A percentile compares a stretch with the other conserved stretches of the same genome.
Evolutionary conservation across 305 asterid genomes (phyloP).

Genomic region (Solanum aculeatissimum): DNA sequence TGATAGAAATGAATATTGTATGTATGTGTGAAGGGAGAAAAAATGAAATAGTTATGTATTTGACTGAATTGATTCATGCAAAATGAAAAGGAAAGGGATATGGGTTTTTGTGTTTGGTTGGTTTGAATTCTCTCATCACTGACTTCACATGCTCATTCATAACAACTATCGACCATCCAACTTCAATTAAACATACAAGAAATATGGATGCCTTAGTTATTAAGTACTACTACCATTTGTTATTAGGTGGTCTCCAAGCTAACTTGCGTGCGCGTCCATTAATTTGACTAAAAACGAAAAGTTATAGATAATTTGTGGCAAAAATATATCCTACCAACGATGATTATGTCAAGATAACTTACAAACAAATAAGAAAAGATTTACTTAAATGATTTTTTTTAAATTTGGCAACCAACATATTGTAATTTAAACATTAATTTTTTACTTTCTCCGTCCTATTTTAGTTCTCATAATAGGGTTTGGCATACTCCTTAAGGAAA

Average conservation of each 20-base stretch:
- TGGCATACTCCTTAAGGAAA: no score
- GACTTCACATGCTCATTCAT: not conserved
- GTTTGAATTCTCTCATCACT: not conserved
- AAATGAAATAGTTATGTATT: constrained; percentile 31
- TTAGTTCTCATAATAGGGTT: no score
- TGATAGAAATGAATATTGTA: constrained; percentile 8
- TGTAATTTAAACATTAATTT: not conserved
- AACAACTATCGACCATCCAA: not conserved
- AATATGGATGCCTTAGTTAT: not conserved
- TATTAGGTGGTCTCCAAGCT: not conserved
- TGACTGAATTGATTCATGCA: constrained; percentile 26
- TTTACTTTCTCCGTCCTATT: no score
- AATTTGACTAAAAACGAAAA: not conserved
- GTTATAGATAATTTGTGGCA: not conserved
- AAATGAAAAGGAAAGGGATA: not conserved
- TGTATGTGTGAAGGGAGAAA: not conserved
- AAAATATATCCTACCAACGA: not conserved
- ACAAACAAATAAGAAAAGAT: no score
- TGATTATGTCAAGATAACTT: no score
- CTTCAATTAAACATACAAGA: not conserved
- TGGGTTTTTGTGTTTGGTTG: not conserved
- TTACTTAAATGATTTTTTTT: no score
- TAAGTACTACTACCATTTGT: not conserved
- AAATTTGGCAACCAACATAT: no score
- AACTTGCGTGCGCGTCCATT: not conserved